Evolutionary conservation across 1,139 yeast species (phyloP), one percentile per base, ranked within the genome.

Genomic region (Candida neerlandica): DNA sequence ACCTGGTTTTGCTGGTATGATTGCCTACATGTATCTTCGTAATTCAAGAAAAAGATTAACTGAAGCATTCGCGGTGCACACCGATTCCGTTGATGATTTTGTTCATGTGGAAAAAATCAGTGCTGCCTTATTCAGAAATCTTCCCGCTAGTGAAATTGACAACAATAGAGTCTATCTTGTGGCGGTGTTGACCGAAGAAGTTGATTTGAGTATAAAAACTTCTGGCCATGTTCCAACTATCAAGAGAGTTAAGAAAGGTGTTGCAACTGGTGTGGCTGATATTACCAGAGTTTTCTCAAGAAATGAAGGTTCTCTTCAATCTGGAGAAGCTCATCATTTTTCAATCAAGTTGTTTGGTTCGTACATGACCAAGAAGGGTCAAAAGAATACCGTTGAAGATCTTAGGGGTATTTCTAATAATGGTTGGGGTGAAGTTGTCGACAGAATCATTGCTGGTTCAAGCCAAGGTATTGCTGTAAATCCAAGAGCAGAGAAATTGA

Each of bases 351-450:
- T 90, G 62, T 90, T 80, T 63, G 88, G 94, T 6, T 86, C 95
- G 0, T 85, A 80, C 59, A 76, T 78, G 53, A 74, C 71, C 51
- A 68, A 66, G 47, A 70, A 69, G 60, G 69, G 64, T 52, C 56
- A 55, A 12, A 49, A 66, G 59, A 40, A 33, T 63, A 61, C 54
- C 54, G 52, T 23, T 41, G 66, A 63, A 41, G 69, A 63, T n/a
- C 57, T 55, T 19, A 47, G 54, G 19, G 67, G 61, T 29, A 50
- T 56, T 14, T 60, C 70, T 50, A 86, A 86, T 65, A 79, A 83
- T 54, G 97, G 97, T 46, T 90, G 97, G 97, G 97, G 97, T 68
- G 95, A 86, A 57, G 71, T 88, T 46, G 82, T 87, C 32, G 92
- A 89, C 59, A 75, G 96, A 61, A 86, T 90, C 56, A 85, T 90